phyloP scores from a whole-genome alignment of 805 yeast genomes.

The Pichia membranifaciens region DNA sequence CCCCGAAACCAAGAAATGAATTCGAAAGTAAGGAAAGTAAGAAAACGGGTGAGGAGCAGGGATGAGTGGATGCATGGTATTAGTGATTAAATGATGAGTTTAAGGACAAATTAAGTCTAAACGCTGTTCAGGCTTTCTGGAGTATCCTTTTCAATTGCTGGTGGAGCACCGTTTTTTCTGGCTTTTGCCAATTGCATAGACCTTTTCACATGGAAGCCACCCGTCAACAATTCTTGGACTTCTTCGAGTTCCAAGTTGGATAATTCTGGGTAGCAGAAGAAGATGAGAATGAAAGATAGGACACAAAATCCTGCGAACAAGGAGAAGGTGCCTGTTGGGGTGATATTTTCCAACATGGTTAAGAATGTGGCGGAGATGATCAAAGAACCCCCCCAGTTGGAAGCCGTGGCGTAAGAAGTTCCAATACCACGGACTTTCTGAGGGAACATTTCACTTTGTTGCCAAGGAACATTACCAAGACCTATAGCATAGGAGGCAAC shows the following conservation, averaged over 20 bases:
- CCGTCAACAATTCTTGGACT: slow-evolving; percentile 71
- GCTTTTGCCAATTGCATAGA: slow-evolving; percentile 49
- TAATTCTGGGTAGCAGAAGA: slow-evolving; percentile 87
- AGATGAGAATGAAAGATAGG: slow-evolving; percentile 66
- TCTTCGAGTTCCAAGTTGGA: slow-evolving; percentile 89
- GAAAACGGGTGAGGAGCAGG: too few relatives aligned
- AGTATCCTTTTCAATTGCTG: slow-evolving; percentile 4
- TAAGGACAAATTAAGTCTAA: background rate
- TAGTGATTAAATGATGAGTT: too few relatives aligned
- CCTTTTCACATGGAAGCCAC: slow-evolving; percentile 80
- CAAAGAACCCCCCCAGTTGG: slow-evolving; percentile 93
- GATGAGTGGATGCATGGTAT: too few relatives aligned
- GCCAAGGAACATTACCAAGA: slow-evolving; percentile 98
- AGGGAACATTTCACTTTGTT: slow-evolving; percentile 91
- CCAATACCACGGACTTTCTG: slow-evolving; percentile 92
- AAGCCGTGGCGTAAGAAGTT: slow-evolving; percentile 82
- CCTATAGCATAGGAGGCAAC: slow-evolving; percentile 93
- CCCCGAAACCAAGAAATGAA: too few relatives aligned
- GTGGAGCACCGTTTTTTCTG: slow-evolving; percentile 23
- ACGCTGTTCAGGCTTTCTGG: slow-evolving; percentile 10
- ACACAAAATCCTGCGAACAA: slow-evolving; percentile 80
- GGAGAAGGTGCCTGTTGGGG: slow-evolving; percentile 93
- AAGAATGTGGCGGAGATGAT: slow-evolving; percentile 87
- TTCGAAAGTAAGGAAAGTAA: too few relatives aligned
- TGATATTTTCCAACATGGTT: slow-evolving; percentile 87